A percentile compares a stretch with the other conserved stretches of the same genome.
Evolutionary conservation across 331 rosid species (phyloP).

Genomic region (Phaseolus coccineus): DNA sequence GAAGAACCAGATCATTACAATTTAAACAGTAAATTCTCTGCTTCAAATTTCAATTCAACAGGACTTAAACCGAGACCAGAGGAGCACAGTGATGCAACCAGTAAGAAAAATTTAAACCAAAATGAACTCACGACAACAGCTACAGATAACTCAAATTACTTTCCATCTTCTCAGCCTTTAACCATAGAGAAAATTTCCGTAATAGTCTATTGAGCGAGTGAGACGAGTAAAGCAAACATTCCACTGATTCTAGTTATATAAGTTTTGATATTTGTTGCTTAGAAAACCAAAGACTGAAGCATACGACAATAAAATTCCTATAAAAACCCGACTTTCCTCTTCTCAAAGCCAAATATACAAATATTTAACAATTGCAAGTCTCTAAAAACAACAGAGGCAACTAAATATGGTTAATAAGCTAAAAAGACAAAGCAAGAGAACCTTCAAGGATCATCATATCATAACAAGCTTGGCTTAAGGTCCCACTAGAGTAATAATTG

Average conservation of each 20-base stretch:
- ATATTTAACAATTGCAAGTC: neutral
- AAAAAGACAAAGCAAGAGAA: conserved; percentile 35
- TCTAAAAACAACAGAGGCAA: conserved; percentile 12
- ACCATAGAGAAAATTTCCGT: neutral
- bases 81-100: conserved; percentile 2
- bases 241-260: neutral
- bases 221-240: neutral
- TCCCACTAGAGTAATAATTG: conserved; percentile 1
- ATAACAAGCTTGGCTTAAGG: conserved; percentile 15
- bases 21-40: conserved; percentile 30
- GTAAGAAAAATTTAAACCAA: neutral
- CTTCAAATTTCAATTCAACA: conserved; percentile 29
- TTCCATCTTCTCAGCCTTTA: neutral
- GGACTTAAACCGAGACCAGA: neutral
- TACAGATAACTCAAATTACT: neutral
- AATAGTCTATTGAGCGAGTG: neutral
- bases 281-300: neutral
- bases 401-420: conserved; percentile 22
- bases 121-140: neutral
- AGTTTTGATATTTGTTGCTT: neutral
- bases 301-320: neutral
- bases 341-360: neutral
- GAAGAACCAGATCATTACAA: conserved; percentile 20
- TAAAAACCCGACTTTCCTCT: neutral
- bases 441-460: conserved; percentile 36